Conservation (phyloP, 2,329 filamentous ascomycete genomes). For the Xylariaceae sp. region DNA sequence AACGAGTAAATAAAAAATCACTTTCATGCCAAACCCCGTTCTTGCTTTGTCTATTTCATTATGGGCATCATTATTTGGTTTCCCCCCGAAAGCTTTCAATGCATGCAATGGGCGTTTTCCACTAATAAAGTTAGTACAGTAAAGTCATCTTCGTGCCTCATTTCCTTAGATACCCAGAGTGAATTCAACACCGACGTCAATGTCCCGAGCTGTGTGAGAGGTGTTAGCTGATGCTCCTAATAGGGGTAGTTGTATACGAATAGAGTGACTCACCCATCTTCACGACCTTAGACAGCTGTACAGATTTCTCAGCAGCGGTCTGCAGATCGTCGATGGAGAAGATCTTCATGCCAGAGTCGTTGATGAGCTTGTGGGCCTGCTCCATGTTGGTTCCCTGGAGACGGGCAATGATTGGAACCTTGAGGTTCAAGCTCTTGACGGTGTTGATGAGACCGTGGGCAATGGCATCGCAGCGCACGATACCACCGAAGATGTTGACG, state of each 20-base stretch:
- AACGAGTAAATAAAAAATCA: neutral
- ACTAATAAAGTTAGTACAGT: constrained; percentile 35
- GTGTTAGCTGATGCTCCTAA: no score
- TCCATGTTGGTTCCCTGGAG: constrained; percentile 99
- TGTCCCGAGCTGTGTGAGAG: constrained; percentile 66
- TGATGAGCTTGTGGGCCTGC: constrained; percentile 84
- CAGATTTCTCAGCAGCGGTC: constrained; percentile 93
- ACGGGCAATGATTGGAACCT: constrained; percentile 93
- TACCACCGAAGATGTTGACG: constrained; percentile 99
- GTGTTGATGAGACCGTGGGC: constrained; percentile 94
- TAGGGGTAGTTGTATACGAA: no score
- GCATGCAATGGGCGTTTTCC: constrained; percentile 19
- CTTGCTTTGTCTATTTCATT: constrained; percentile 11
- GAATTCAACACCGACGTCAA: constrained; percentile 95
- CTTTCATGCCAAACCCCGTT: constrained; percentile 13
- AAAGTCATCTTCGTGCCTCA: constrained; percentile 22
- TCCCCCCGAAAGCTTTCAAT: constrained; percentile 5
- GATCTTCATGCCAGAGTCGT: constrained; percentile 98
- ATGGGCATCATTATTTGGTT: constrained; percentile 10
- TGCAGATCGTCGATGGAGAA: constrained; percentile 99
- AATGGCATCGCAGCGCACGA: constrained; percentile 96
- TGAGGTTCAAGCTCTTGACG: constrained; percentile 88
- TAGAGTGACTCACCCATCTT: constrained; percentile 66
- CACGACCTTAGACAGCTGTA: constrained; percentile 98
- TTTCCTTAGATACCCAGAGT: constrained; percentile 77